These are phyloP conservation scores for Metroxylon sagu DNA, from an alignment of 176 grass and related monocot genomes.

Conservation along the genomic window DNA sequence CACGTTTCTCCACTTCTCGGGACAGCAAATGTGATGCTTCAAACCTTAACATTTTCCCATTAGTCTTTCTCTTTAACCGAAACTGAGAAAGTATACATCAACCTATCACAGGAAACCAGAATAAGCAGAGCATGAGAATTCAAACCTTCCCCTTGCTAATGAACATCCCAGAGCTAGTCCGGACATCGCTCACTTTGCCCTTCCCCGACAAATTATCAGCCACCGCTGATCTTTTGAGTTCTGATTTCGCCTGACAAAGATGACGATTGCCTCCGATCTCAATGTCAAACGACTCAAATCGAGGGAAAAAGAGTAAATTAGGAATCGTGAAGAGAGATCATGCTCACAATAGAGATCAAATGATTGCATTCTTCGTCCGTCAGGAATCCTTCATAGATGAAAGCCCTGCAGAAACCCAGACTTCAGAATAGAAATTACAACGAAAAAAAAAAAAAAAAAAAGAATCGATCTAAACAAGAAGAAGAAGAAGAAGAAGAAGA, in stretches of 20 bases:
- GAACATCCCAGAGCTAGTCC: conserved; percentile 75
- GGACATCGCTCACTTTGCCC: conserved; percentile 60
- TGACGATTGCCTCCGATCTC: background rate
- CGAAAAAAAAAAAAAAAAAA: conserved; percentile 2
- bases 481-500: background rate
- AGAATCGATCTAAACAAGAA: background rate
- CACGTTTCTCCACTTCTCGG: too few relatives aligned
- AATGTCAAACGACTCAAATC: background rate
- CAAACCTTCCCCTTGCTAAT: conserved; percentile 68
- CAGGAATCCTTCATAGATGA: conserved; percentile 76
- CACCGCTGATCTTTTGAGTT: conserved; percentile 73
- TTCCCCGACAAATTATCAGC: conserved; percentile 76
- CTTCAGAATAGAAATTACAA: background rate
- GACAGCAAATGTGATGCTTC: too few relatives aligned
- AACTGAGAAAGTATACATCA: too few relatives aligned
- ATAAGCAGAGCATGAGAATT: background rate
- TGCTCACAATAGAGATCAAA: conserved; percentile 66
- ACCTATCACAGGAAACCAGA: too few relatives aligned
- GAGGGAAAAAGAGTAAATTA: background rate
- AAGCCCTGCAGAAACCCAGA: conserved; percentile 38
- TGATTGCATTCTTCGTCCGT: conserved; percentile 84
- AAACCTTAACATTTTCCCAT: too few relatives aligned
- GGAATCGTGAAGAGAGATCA: conserved; percentile 3
- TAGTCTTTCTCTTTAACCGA: too few relatives aligned
- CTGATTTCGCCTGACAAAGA: conserved; percentile 55